phyloP scores from a whole-genome alignment of 768 basidiomycete species.

The Plicaturopsis crispa region DNA sequence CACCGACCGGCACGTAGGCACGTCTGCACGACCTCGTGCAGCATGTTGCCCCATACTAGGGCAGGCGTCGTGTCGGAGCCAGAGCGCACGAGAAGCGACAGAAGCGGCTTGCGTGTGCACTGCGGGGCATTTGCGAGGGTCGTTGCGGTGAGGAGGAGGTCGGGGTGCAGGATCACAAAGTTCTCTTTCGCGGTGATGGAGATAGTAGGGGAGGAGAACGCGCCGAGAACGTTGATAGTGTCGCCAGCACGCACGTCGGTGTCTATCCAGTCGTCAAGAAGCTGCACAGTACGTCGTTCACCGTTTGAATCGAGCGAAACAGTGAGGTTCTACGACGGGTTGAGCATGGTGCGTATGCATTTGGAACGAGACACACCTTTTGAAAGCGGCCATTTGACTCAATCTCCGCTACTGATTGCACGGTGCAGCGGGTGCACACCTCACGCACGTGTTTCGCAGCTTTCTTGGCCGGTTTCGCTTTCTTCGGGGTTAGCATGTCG shows the following conservation, averaged over 20 bases:
- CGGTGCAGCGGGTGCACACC: constrained; percentile 48
- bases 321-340: constrained; percentile 34
- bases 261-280: constrained; percentile 74
- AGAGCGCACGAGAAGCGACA: constrained; percentile 56
- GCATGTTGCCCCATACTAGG: constrained; percentile 86
- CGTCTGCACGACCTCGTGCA: constrained; percentile 86
- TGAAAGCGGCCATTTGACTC: constrained; percentile 21
- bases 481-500: constrained; percentile 48
- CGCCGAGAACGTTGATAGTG: constrained; percentile 69
- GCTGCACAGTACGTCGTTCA: constrained; percentile 40
- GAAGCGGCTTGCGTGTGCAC: constrained; percentile 82
- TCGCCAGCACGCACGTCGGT: constrained; percentile 69
- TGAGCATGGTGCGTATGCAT: constrained; percentile 3
- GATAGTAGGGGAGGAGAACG: constrained; percentile 33
- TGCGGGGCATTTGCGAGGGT: constrained; percentile 76
- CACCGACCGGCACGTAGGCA: constrained; percentile 58
- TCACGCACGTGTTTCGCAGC: constrained; percentile 19
- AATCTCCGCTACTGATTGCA: constrained; percentile 37
- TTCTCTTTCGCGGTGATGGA: constrained; percentile 56
- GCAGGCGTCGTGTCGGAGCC: constrained; percentile 55
- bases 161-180: constrained; percentile 84
- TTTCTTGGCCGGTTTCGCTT: constrained; percentile 22
- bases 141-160: constrained; percentile 86
- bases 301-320: constrained; percentile 35
- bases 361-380: constrained; percentile 29